Base-by-base conservation (phyloP, 164 flowering plant species). In the Berberis vulgaris region DNA sequence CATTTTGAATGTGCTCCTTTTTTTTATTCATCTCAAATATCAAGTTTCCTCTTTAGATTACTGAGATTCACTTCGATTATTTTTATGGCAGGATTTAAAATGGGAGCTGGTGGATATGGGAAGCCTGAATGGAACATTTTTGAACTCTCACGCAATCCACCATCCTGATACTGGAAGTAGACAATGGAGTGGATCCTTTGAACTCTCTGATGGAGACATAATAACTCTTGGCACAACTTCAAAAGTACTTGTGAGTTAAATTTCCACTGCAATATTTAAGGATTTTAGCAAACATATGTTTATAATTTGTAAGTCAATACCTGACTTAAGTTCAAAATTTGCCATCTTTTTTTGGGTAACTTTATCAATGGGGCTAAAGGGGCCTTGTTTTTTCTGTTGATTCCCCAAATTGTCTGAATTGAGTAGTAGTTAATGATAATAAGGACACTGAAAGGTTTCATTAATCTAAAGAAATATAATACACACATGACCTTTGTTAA, bases 51-150 rank as follows among this genome's bases (percentile, higher is more conserved):
- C 65, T 38, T 2, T n/a, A 38, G 26, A 26, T 5, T 26, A 3
- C 40, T 46, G 8, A 49, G 12, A 26, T 26, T 26, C n/a, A n/a
- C 59, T 62, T 26, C 26, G 43, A 57, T 53, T 65, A 49, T 42
- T 59, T 58, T 73, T 68, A 49, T 76, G 72, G 65, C 88, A 95
- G 99, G 91, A 79, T 69, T 70, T 78, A 73, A 91, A 83, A 74
- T 95, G 99, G 99, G 99, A 95, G 74, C 75, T 95, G 71, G 79
- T 83, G 67, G 99, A 95, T 76, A 83, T 87, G 94, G 99, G 99
- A 59, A 95, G 99, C 80, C 77, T 95, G 49, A 95, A 95, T 76
- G 99, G 99, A 41, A 95, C 99, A 47, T 73, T 81, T 6, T 74
- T 87, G 77, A 91, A 95, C 74, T 83, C 91, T 66, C 80, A 63